Evolutionary conservation across 192 early-diverging fungal species (phyloP).

Genomic region (Chytriomyces hyalinus): DNA sequence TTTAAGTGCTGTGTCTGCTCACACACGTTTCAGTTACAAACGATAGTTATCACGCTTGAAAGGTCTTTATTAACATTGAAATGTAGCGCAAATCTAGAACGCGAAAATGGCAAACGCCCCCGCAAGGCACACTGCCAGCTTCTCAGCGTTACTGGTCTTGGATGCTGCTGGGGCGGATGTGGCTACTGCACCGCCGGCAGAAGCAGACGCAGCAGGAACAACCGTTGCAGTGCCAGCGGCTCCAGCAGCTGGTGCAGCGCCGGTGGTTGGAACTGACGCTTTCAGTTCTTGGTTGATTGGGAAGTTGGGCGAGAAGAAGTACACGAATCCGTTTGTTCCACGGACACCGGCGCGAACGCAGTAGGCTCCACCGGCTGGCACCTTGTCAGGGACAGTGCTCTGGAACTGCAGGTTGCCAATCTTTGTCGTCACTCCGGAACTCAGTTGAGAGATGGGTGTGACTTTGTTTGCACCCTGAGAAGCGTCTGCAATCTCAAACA

Average conservation of each 20-base stretch:
- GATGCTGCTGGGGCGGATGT: neutral
- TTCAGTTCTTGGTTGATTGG: neutral
- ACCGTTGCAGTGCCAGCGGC: neutral
- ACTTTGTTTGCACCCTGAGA: neutral
- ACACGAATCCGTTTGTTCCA: neutral
- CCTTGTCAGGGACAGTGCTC: neutral
- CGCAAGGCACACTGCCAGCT: neutral
- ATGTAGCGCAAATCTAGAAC: neutral
- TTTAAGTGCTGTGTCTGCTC: neutral
- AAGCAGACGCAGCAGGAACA: neutral
- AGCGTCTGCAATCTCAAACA: constrained; percentile 7
- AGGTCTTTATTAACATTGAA: constrained; percentile 8
- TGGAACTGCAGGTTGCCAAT: neutral
- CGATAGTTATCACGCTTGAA: neutral
- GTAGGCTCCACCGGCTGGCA: neutral
- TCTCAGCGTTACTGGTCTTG: neutral
- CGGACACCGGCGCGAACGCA: neutral
- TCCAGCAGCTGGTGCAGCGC: neutral
- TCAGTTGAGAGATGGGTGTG: neutral
- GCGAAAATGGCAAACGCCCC: neutral
- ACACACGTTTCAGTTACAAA: constrained; percentile 11
- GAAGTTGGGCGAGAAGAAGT: neutral
- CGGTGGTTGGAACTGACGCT: neutral
- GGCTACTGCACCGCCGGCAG: neutral
- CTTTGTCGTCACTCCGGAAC: neutral